Conservation (phyloP, 768 basidiomycete species). For the Leccinum olivaceopallidum region DNA sequence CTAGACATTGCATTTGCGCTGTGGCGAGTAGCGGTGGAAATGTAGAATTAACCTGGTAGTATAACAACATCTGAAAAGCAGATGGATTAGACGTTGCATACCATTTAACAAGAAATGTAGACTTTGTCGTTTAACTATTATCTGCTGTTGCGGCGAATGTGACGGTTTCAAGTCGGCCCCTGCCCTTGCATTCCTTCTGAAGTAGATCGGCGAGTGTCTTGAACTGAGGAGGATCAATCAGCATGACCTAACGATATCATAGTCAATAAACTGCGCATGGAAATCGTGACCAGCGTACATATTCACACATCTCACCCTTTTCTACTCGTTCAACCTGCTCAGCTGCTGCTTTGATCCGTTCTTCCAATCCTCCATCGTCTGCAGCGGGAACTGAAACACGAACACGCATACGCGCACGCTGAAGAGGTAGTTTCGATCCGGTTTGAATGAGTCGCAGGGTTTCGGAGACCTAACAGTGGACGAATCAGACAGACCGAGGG, state of each 20-base stretch:
- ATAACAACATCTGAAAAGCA: neutral
- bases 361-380: slow-evolving; percentile 68
- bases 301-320: slow-evolving; percentile 79
- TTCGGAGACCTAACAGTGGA: slow-evolving; percentile 69
- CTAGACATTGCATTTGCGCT: slow-evolving; percentile 1
- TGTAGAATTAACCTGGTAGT: neutral
- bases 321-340: slow-evolving; percentile 87
- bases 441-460: slow-evolving; percentile 83
- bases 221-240: slow-evolving; percentile 94
- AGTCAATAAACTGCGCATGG: slow-evolving; percentile 12
- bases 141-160: slow-evolving; percentile 64
- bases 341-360: slow-evolving; percentile 68
- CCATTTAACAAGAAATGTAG: neutral
- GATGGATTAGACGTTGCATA: neutral
- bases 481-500: neutral
- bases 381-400: slow-evolving; percentile 69
- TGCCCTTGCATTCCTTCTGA: slow-evolving; percentile 89
- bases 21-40: neutral
- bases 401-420: slow-evolving; percentile 91
- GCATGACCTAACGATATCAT: slow-evolving; percentile 60
- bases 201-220: slow-evolving; percentile 85
- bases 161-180: slow-evolving; percentile 83
- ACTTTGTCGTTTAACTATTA: slow-evolving; percentile 12
- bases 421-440: slow-evolving; percentile 86
- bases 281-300: slow-evolving; percentile 51